Conservation (phyloP, 306 rosid genomes). For the Pueraria montana region DNA sequence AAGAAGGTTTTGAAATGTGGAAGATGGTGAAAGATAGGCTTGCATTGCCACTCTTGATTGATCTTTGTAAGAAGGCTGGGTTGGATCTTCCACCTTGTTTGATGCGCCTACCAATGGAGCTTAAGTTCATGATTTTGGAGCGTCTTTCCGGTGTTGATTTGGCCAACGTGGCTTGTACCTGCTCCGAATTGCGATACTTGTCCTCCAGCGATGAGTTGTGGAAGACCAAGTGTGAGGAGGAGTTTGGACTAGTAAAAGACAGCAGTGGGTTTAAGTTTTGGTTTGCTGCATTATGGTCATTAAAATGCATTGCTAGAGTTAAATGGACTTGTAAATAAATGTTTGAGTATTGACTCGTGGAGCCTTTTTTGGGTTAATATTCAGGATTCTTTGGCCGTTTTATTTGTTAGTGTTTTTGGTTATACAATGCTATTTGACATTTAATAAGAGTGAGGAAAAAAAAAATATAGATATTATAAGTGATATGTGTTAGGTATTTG, state of each 20-base stretch:
- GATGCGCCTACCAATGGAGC: constrained; percentile 73
- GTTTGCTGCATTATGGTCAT: constrained; percentile 31
- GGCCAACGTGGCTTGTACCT: constrained; percentile 58
- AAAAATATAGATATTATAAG: too few relatives aligned
- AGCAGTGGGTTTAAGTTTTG: too few relatives aligned
- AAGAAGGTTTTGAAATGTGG: constrained; percentile 72
- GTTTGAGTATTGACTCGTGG: too few relatives aligned
- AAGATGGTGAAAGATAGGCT: constrained; percentile 76
- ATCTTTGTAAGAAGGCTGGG: constrained; percentile 71
- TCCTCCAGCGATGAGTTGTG: constrained; percentile 66
- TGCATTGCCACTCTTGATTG: constrained; percentile 77
- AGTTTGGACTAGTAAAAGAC: constrained; percentile 33
- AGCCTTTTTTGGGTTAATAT: too few relatives aligned
- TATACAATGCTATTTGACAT: too few relatives aligned
- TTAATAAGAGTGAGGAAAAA: too few relatives aligned
- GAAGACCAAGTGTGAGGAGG: constrained; percentile 66
- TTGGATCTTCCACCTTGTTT: constrained; percentile 70
- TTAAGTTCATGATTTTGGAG: constrained; percentile 74
- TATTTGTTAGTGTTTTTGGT: too few relatives aligned
- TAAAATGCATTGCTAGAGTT: neutral
- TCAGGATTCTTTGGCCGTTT: neutral
- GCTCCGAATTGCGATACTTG: constrained; percentile 63
- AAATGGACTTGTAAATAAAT: neutral
- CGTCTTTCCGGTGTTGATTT: too few relatives aligned
- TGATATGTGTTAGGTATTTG: too few relatives aligned